Evolutionary conservation across 2,329 filamentous ascomycete genomes (phyloP), one percentile per base, ranked within the genome.

Genomic region (Clathrospora elynae): DNA sequence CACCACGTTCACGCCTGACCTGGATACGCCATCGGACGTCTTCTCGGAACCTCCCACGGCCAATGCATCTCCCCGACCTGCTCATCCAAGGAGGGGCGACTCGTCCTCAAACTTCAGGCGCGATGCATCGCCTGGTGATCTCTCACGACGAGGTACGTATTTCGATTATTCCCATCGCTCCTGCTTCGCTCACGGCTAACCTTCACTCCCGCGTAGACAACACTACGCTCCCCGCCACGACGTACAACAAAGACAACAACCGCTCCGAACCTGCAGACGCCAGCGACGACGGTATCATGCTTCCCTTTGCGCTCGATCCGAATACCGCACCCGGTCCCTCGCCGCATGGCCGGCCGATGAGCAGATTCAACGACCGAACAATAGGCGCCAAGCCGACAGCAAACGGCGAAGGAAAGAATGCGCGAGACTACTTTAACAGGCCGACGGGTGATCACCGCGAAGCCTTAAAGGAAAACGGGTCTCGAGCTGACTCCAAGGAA

Each of bases 161-260:
- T 20, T 4, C 14, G 12, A 19, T n/a, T 13, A 11, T 18, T n/a
- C n/a, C n/a, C n/a, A n/a, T n/a, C 23, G 6, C 12, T 26, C 12
- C 5, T 29, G 22, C 19, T 19, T 10, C 23, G 13, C n/a, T 18
- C 4, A 18, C 14, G 3, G 39, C 52, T 53, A 30, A 59, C 31
- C 17, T 40, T 48, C 28, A 38, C 50, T 54, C 35, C 53, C 42
- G 34, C 40, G 36, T 45, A 75, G 82, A 85, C 46, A 84, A 82
- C 20, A 76, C 89, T 17, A 84, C 84, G 3, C 75, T 95, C 12
- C 88, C 90, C 3, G 81, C 87, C 1, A 85, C 83, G 33, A 88
- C 81, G 6, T 95, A 95, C 70, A 52, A 42, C 45, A 83, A 86
- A 55, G 88, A 85, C 59, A 88, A 88, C 59, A 82, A 86, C 44